A percentile compares a stretch with the other conserved stretches of the same genome.
These are phyloP conservation scores for Nissolia schottii DNA, from an alignment of 306 rosid genomes.

Conservation along the genomic window DNA sequence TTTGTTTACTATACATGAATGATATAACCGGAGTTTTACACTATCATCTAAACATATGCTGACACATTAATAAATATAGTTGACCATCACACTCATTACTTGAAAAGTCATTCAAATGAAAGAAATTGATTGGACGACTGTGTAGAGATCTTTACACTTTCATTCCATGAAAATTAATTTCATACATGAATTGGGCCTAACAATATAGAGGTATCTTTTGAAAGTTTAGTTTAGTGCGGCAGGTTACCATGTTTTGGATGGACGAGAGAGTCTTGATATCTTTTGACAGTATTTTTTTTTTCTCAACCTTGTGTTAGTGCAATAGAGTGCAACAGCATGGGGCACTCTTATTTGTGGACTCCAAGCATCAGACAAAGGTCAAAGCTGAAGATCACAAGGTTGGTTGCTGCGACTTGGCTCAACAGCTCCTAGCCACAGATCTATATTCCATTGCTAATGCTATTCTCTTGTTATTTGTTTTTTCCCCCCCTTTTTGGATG, in stretches of 20 bases:
- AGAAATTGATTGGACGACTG: no score
- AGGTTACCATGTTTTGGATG: slow-evolving; percentile 1
- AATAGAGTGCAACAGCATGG: slow-evolving; percentile 47
- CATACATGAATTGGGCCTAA: neutral
- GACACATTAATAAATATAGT: no score
- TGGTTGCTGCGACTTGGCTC: neutral
- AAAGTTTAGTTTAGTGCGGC: neutral
- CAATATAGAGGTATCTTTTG: neutral
- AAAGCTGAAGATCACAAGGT: slow-evolving; percentile 67
- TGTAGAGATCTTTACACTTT: no score
- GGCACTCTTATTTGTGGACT: slow-evolving; percentile 45
- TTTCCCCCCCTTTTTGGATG: neutral
- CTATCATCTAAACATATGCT: no score
- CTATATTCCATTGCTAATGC: neutral
- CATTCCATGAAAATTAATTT: no score
- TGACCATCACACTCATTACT: no score
- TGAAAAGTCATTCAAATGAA: no score
- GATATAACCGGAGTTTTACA: no score
- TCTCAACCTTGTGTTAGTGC: slow-evolving; percentile 33
- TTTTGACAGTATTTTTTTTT: neutral
- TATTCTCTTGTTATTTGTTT: no score
- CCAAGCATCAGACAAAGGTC: slow-evolving; percentile 43
- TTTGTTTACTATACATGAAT: neutral
- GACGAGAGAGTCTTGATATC: neutral
- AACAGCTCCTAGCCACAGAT: neutral